phyloP scores from a whole-genome alignment of 805 yeast species.

The Nakazawaea siamensis region DNA sequence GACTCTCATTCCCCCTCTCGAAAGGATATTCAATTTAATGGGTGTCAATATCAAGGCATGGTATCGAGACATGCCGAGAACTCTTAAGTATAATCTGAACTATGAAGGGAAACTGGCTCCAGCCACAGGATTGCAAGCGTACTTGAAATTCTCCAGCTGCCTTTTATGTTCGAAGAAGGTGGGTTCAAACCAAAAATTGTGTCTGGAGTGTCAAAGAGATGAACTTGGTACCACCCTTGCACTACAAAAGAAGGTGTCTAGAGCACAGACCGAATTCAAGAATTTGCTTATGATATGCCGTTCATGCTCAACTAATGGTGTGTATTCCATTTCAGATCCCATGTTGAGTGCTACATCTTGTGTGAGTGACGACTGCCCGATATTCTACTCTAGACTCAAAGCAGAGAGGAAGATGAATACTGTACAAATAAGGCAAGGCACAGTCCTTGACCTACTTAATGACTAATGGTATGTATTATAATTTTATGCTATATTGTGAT shows the following conservation, averaged over 20 bases:
- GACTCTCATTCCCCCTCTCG: constrained; percentile 84
- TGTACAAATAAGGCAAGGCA: neutral
- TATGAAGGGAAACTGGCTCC: neutral
- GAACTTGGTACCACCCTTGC: constrained; percentile 28
- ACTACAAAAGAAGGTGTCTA: constrained; percentile 19
- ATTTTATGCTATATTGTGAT: constrained; percentile 1
- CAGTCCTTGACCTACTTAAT: neutral
- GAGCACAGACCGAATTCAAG: constrained; percentile 20
- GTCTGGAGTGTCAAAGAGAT: constrained; percentile 25
- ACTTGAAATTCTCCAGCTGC: constrained; percentile 21
- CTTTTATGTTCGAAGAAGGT: constrained; percentile 18
- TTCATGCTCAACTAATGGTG: constrained; percentile 22
- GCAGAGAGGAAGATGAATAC: constrained; percentile 21
- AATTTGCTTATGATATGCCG: constrained; percentile 26
- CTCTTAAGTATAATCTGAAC: constrained; percentile 3
- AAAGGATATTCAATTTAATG: constrained; percentile 68
- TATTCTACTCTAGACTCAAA: constrained; percentile 47
- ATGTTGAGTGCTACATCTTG: constrained; percentile 33
- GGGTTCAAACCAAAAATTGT: constrained; percentile 17
- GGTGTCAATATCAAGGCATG: constrained; percentile 78
- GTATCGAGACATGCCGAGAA: constrained; percentile 62
- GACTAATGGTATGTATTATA: neutral
- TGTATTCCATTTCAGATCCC: constrained; percentile 13
- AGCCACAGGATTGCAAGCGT: constrained; percentile 5
- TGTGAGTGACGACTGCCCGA: constrained; percentile 55